Evolutionary conservation across 2,329 filamentous ascomycete species (phyloP).

Genomic region (Alternaria sp.): DNA sequence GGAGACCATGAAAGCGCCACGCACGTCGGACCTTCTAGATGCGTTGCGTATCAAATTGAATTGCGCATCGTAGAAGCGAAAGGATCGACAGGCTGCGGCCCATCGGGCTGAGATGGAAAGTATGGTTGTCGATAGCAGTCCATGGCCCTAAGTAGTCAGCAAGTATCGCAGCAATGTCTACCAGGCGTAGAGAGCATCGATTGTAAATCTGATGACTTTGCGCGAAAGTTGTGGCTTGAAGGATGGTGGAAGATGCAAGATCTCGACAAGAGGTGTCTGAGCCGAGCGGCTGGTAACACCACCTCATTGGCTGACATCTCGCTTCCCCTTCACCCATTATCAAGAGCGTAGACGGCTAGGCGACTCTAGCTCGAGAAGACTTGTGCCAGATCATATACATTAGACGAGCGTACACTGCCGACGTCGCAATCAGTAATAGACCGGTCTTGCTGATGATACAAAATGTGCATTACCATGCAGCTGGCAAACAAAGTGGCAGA

Average conservation of each 20-base stretch:
- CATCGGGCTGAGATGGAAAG: not conserved
- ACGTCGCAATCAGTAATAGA: not conserved
- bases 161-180: not conserved
- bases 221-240: not conserved
- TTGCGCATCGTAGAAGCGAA: not conserved
- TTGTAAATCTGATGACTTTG: not conserved
- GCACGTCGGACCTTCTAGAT: not conserved
- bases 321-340: not conserved
- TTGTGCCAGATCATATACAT: not conserved
- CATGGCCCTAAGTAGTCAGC: not conserved
- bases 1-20: slow-evolving; percentile 3
- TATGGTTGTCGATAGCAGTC: not conserved
- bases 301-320: not conserved
- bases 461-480: not conserved
- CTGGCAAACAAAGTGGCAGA: not conserved
- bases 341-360: not conserved
- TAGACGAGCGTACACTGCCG: not conserved
- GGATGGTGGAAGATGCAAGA: not conserved
- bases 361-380: not conserved
- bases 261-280: not conserved
- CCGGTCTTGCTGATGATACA: not conserved
- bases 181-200: not conserved
- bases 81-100: not conserved
- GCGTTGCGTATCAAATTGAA: not conserved
- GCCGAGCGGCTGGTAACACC: not conserved